phyloP scores from a whole-genome alignment of 2,329 filamentous ascomycete genomes.

The Aspergillus chevalieri region DNA sequence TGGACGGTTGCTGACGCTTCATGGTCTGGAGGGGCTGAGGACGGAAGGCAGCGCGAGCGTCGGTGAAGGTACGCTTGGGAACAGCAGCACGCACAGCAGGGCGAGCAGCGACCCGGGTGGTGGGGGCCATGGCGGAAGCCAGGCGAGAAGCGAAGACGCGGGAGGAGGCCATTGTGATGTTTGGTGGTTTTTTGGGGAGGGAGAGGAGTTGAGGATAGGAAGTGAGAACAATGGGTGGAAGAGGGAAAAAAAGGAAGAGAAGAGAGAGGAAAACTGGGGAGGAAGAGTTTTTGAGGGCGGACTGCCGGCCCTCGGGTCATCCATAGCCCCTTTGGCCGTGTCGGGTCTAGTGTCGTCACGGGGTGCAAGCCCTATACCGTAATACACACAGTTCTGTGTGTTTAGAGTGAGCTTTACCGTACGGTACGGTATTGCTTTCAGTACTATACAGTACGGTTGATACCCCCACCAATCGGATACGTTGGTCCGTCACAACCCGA shows the following conservation, averaged over 20 bases:
- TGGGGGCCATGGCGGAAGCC: conserved; percentile 59
- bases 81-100: conserved; percentile 63
- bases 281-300: conserved; percentile 1
- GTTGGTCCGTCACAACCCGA: no score
- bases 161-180: conserved; percentile 70
- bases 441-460: no score
- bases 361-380: no score
- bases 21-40: conserved; percentile 59
- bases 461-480: no score
- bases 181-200: conserved; percentile 16
- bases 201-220: conserved; percentile 2
- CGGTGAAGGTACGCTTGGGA: conserved; percentile 65
- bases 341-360: not conserved
- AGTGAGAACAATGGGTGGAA: conserved; percentile 19
- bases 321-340: not conserved
- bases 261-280: conserved; percentile 30
- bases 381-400: no score
- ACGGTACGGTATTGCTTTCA: no score
- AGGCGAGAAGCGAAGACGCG: conserved; percentile 73
- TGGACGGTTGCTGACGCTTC: conserved; percentile 66
- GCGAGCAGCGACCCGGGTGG: conserved; percentile 74
- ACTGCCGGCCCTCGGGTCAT: not conserved
- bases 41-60: conserved; percentile 43
- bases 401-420: no score
- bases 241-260: conserved; percentile 10